Percentiles rank a stretch among this genome's conserved stretches.
phyloP scores from a whole-genome alignment of 2,329 filamentous ascomycete genomes.

The Aspergillus latus region DNA sequence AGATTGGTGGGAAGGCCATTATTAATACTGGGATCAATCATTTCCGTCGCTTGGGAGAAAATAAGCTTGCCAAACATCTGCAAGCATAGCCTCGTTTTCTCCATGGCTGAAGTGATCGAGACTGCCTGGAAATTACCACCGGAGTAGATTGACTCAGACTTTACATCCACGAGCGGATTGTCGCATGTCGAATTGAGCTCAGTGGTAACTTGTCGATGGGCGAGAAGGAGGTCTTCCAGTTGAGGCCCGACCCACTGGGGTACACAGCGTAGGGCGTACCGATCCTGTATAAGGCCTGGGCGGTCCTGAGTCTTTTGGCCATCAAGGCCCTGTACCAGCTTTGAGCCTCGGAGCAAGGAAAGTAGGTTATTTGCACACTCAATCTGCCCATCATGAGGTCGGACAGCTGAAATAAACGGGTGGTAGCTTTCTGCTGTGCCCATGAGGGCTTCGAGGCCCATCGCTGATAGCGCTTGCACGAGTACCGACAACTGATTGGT shows the following conservation, averaged over 20 bases:
- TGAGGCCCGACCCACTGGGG: conserved; percentile 67
- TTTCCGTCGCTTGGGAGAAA: conserved; percentile 61
- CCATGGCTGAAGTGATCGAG: conserved; percentile 62
- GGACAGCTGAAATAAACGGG: conserved; percentile 56
- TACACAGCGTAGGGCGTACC: conserved; percentile 63
- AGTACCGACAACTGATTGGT: conserved; percentile 55
- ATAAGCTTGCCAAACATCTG: conserved; percentile 60
- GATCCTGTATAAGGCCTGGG: conserved; percentile 56
- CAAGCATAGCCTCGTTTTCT: conserved; percentile 54
- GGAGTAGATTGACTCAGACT: conserved; percentile 48
- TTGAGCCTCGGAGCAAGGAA: conserved; percentile 50
- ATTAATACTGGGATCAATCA: conserved; percentile 60
- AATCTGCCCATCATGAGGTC: conserved; percentile 61
- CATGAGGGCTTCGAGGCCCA: conserved; percentile 59
- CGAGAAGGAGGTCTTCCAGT: conserved; percentile 61
- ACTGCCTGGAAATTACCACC: conserved; percentile 68
- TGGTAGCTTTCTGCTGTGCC: conserved; percentile 59
- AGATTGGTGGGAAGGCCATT: conserved; percentile 63
- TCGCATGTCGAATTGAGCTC: conserved; percentile 68
- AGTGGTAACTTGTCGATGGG: conserved; percentile 55
- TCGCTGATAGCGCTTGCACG: conserved; percentile 60
- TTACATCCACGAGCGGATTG: conserved; percentile 60
- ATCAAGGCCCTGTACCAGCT: conserved; percentile 36
- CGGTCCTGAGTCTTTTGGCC: conserved; percentile 27
- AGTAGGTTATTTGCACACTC: conserved; percentile 59